Base-by-base conservation (phyloP, 257 asterid genomes). In the Prunella vulgaris region DNA sequence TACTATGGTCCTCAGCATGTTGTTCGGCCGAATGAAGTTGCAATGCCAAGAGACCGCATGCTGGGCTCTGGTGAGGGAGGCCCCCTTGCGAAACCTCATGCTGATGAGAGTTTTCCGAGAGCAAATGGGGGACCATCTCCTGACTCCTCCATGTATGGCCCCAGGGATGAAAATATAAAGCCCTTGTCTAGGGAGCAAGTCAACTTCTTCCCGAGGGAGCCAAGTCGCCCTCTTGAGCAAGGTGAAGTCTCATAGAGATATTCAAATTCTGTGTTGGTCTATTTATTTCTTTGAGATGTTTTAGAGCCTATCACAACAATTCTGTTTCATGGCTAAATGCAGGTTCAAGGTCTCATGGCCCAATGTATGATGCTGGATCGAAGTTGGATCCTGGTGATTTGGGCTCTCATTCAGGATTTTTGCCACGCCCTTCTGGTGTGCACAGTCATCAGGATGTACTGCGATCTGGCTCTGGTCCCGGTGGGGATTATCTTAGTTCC, bases 401-500 rank as follows among this genome's bases (percentile, higher is more conserved):
- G 32, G 88, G 80, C 59, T 80, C 87, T n/a, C 76, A 83, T 60
- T 84, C 89, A 51, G 82, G 88, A 77, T 76, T 74, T 44, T 51
- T 81, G 77, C 84, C 86, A 37, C 81, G 64, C 69, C 82, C 84
- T 65, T 60, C 88, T 68, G 82, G 80, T 70, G 75, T 68, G 9
- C 80, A 28, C 35, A 69, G 77, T 63, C 83, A 76, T 66, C 52
- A 68, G 8, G 83, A 84, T 74, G 37, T 72, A 67, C 46, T 60
- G 79, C 83, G 86, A 69, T 77, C 81, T 25, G 95, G 86, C 27
- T 77, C 83, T 75, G 96, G 81, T 69, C 80, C 88, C 60, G 84
- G 77, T 59, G 70, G 88, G 77, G 89, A 81, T 40, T 76, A 75
- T 80, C 64, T 18, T 72, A 86, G 89, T 66, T 80, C 78, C 51